Percentiles rank a stretch among this genome's conserved stretches.
Evolutionary conservation across 169 alveolate species (phyloP).

Genomic region (Plasmodium coatneyi): DNA sequence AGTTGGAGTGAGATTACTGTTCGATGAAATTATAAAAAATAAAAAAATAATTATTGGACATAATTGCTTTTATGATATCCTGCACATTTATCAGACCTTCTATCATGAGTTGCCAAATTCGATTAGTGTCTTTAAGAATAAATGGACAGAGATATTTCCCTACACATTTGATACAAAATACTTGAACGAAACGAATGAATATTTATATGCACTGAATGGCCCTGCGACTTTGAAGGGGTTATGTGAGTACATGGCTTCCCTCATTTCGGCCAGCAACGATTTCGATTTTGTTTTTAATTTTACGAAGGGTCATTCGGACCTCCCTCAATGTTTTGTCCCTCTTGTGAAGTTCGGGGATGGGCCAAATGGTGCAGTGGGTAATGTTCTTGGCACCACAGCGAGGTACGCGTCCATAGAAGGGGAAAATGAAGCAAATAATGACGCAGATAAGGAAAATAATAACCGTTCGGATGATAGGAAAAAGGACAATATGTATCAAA

Average conservation of each 20-base stretch:
- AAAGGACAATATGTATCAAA: not conserved
- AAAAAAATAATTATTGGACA: constrained; percentile 88
- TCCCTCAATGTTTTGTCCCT: constrained; percentile 54
- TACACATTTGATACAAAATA: constrained; percentile 88
- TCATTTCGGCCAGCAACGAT: constrained; percentile 51
- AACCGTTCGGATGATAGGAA: not conserved
- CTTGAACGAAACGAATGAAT: constrained; percentile 86
- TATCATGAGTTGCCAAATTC: constrained; percentile 87
- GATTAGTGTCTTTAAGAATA: constrained; percentile 84
- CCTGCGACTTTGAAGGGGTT: constrained; percentile 87
- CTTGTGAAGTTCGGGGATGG: constrained; percentile 4
- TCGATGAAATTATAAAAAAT: constrained; percentile 83
- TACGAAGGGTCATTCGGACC: constrained; percentile 39
- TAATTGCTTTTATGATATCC: constrained; percentile 90
- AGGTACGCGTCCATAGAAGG: not conserved
- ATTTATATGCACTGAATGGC: constrained; percentile 79
- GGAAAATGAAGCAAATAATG: not conserved
- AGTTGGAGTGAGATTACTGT: constrained; percentile 87
- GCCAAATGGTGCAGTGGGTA: not conserved
- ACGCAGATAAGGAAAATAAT: not conserved
- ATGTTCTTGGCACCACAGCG: not conserved
- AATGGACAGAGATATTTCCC: constrained; percentile 85
- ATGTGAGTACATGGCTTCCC: constrained; percentile 76
- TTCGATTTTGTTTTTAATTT: constrained; percentile 61
- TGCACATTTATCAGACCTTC: constrained; percentile 89